Base-by-base conservation (phyloP, 169 alveolate genomes). In the Babesia gibsoni region DNA sequence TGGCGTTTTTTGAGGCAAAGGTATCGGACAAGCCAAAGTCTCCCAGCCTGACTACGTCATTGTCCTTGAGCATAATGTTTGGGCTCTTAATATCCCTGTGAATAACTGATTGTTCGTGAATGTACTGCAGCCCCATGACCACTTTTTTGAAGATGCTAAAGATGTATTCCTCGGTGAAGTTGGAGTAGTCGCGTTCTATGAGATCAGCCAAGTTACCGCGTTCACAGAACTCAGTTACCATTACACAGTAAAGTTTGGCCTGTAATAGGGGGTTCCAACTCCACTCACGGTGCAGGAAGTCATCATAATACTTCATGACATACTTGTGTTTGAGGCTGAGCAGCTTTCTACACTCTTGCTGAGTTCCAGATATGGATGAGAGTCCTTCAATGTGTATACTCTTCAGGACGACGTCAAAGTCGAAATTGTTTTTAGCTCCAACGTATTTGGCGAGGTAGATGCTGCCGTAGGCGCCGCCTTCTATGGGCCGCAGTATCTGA, bases 61-160 rank as follows among this genome's bases (percentile, higher is more conserved):
- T 35, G 39, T 78, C 68, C 54, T 78, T 88, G 45, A 83, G 39
- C 64, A 86, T 61, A 25, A 88, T 82, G 67, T 85, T 88, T 77
- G 82, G 92, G 20, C 91, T 90, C 39, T 88, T 88, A 67, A 83
- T 69, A 54, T 81, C 93, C 50, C 92, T 77, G 74, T 83, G 85
- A 41, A 88, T 83, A 32, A 85, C 73, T 41, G 69, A 64, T 52
- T 82, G 69, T 25, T 83, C 67, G 73, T 85, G 92, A 29, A 89
- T 65, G 45, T 83, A 88, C 45, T 77, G 79, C 49, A 83, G 67
- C 14, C 90, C 92, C 58, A 70, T 52, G 7, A 79, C 73, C 25
- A 88, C 54, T 72, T 84, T 58, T 29, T 37, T 58, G 68, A 58
- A 58, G 20, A 58, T 3, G 30, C 22, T 27, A 14, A 37, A 52